Conservation (phyloP, 2,329 filamentous ascomycete genomes). For the Trichoderma brevicompactum region DNA sequence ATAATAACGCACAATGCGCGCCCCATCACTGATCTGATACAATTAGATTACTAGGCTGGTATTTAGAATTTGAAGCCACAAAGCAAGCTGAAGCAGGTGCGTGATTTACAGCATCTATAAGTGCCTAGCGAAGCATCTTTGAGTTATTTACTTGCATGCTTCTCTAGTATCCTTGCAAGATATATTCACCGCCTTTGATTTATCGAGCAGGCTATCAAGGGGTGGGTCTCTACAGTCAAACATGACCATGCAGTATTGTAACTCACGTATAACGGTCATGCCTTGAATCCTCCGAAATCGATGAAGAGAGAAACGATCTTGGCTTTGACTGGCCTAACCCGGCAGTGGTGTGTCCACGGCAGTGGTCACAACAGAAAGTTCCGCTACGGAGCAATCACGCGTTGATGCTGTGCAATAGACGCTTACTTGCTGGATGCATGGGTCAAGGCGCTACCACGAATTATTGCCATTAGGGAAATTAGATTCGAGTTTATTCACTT, state of each 20-base stretch:
- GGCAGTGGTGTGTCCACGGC: background rate
- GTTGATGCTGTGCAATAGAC: constrained; percentile 15
- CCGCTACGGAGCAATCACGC: background rate
- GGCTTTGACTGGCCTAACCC: background rate
- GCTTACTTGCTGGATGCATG: constrained; percentile 2
- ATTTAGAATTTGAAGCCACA: no score
- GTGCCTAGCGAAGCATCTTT: background rate
- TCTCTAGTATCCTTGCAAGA: background rate
- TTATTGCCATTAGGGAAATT: background rate
- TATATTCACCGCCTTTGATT: no score
- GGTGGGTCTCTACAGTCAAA: background rate
- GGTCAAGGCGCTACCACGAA: background rate
- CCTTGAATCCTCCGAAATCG: background rate
- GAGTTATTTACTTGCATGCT: background rate
- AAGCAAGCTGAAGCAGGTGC: no score
- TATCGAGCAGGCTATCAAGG: background rate
- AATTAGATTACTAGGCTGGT: no score
- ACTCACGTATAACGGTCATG: background rate
- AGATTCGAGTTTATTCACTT: background rate
- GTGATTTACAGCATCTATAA: background rate
- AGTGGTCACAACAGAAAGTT: constrained; percentile 3
- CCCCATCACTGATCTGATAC: background rate
- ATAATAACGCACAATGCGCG: background rate
- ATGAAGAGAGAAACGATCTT: background rate
- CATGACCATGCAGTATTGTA: background rate